phyloP scores from a whole-genome alignment of 805 yeast genomes.

The Zygotorulaspora danielsina region DNA sequence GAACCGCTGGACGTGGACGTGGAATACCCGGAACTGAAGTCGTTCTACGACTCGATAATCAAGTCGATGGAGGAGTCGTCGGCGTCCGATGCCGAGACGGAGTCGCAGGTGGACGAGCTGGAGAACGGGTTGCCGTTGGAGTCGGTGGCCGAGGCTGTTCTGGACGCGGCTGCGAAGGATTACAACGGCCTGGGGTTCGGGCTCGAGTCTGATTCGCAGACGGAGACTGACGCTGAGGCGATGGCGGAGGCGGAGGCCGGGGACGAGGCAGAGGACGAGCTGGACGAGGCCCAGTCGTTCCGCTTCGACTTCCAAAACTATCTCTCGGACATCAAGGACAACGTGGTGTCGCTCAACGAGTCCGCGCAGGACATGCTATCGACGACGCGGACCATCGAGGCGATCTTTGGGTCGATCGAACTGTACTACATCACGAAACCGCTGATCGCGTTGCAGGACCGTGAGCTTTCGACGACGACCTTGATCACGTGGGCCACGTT shows the following conservation, averaged over 20 bases:
- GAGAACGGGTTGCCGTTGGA: neutral
- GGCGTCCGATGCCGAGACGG: neutral
- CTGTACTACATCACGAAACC: slow-evolving; percentile 18
- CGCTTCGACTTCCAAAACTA: slow-evolving; percentile 24
- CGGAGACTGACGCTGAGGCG: neutral
- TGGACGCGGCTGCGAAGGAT: neutral
- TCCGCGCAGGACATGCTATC: slow-evolving; percentile 27
- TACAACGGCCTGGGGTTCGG: neutral
- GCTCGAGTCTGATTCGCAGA: neutral
- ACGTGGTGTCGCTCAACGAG: slow-evolving; percentile 20
- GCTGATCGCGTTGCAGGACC: slow-evolving; percentile 9
- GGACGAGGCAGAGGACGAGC: slow-evolving; percentile 4
- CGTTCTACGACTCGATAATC: slow-evolving; percentile 20
- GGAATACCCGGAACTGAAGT: slow-evolving; percentile 30
- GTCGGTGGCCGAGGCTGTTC: neutral
- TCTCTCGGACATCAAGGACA: slow-evolving; percentile 20
- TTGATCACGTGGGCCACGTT: slow-evolving; percentile 6
- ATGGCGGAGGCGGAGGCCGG: neutral
- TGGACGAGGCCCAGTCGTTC: slow-evolving; percentile 12
- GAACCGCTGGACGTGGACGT: slow-evolving; percentile 22
- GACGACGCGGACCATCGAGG: slow-evolving; percentile 22
- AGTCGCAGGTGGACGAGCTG: neutral
- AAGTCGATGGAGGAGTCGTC: slow-evolving; percentile 4
- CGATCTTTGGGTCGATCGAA: slow-evolving; percentile 22
- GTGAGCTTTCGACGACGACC: slow-evolving; percentile 6